phyloP scores from a whole-genome alignment of 305 asterid species.

The Fraxinus greggii region DNA sequence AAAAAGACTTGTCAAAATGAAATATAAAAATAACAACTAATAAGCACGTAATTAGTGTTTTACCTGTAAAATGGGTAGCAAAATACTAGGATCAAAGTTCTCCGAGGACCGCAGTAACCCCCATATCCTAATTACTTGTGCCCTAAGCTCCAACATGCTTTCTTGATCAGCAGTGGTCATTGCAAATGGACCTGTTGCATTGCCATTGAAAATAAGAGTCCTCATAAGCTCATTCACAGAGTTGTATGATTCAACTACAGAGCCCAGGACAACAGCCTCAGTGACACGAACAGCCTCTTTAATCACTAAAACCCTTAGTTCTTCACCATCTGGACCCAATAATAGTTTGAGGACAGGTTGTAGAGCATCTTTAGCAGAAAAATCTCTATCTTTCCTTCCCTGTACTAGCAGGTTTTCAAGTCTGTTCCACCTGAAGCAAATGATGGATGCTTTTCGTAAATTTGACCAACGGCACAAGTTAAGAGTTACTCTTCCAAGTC shows the following conservation, averaged over 20 bases:
- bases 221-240: slow-evolving; percentile 54
- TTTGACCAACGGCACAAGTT: slow-evolving; percentile 17
- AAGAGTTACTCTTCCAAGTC: slow-evolving; percentile 16
- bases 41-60: slow-evolving; percentile 20
- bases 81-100: slow-evolving; percentile 76
- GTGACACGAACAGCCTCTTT: slow-evolving; percentile 84
- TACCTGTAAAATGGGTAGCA: slow-evolving; percentile 93
- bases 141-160: slow-evolving; percentile 82
- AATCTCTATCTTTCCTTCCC: slow-evolving; percentile 85
- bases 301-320: slow-evolving; percentile 72
- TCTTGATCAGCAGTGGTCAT: slow-evolving; percentile 65
- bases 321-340: slow-evolving; percentile 84
- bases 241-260: slow-evolving; percentile 72
- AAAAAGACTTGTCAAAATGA: slow-evolving; percentile 24
- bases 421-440: slow-evolving; percentile 86
- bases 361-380: slow-evolving; percentile 89
- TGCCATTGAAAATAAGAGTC: slow-evolving; percentile 51
- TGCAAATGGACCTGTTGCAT: slow-evolving; percentile 48
- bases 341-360: slow-evolving; percentile 93
- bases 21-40: slow-evolving; percentile 11
- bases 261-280: slow-evolving; percentile 81
- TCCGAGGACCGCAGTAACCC: slow-evolving; percentile 71
- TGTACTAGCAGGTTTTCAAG: slow-evolving; percentile 95
- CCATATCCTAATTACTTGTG: slow-evolving; percentile 92
- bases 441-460: slow-evolving; percentile 19